Percentiles rank a stretch among this genome's conserved stretches.
These are phyloP conservation scores for Collybia sp. DNA, from an alignment of 768 basidiomycete species.

Conservation along the genomic window DNA sequence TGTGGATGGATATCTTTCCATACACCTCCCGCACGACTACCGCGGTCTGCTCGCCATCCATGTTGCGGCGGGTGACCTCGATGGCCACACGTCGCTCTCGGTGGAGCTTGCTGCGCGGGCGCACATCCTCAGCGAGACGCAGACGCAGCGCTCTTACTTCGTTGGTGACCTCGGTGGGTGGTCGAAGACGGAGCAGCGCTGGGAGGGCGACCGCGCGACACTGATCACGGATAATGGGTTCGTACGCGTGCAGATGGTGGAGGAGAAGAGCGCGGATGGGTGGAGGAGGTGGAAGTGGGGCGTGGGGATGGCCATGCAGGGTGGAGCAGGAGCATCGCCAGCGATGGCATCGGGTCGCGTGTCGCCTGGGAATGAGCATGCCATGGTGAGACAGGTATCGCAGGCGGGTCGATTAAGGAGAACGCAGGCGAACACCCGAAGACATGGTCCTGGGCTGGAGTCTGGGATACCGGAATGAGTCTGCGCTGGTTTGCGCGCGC, in stretches of 20 bases:
- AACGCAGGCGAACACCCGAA: too few species aligned
- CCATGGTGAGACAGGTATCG: too few species aligned
- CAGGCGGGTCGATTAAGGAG: too few species aligned
- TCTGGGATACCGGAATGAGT: too few species aligned
- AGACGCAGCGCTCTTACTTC: constrained; percentile 25
- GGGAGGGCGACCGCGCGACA: constrained; percentile 21
- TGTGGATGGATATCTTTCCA: constrained; percentile 23
- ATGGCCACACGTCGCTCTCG: constrained; percentile 29
- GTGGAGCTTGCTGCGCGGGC: constrained; percentile 17
- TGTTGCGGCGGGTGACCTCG: constrained; percentile 32
- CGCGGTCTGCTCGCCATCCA: constrained; percentile 32
- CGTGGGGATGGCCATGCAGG: constrained; percentile 2
- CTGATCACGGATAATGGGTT: constrained; percentile 14
- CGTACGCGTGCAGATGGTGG: constrained; percentile 17
- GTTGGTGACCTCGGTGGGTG: constrained; percentile 24
- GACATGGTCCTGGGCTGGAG: too few species aligned
- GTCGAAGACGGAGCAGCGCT: constrained; percentile 13
- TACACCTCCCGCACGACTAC: constrained; percentile 39
- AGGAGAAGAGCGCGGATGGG: constrained; percentile 16
- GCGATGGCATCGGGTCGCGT: too few species aligned
- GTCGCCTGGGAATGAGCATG: too few species aligned
- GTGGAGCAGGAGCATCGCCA: too few species aligned
- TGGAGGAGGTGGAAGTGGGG: constrained; percentile 15
- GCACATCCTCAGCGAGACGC: constrained; percentile 30
- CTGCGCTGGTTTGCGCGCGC: too few species aligned